phyloP scores from a whole-genome alignment of 2,329 filamentous ascomycete genomes.

The Elsinoe arachidis region DNA sequence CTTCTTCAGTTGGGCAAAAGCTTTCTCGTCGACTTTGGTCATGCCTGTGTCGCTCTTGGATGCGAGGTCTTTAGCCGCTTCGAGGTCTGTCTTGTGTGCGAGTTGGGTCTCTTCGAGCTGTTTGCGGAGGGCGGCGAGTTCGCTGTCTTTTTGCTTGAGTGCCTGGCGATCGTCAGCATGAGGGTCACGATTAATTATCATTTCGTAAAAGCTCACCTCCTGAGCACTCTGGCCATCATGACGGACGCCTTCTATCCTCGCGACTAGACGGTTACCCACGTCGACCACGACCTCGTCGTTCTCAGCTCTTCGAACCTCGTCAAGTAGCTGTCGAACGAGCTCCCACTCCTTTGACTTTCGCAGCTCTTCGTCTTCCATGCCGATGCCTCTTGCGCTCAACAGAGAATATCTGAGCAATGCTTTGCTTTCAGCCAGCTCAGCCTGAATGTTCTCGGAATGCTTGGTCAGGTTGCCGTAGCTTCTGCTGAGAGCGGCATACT shows the following conservation, averaged over 20 bases:
- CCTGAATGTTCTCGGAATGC: slow-evolving; percentile 19
- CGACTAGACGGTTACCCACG: slow-evolving; percentile 15
- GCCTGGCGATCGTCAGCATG: not conserved
- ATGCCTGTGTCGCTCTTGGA: slow-evolving; percentile 6
- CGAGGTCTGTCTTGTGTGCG: slow-evolving; percentile 15
- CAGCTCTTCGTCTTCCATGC: slow-evolving; percentile 16
- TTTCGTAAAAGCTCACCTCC: slow-evolving; percentile 7
- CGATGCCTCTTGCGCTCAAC: slow-evolving; percentile 13
- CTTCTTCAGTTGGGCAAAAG: slow-evolving; percentile 61
- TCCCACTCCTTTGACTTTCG: slow-evolving; percentile 19
- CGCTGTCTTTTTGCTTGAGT: slow-evolving; percentile 1
- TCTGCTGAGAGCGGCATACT: slow-evolving; percentile 15
- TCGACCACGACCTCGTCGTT: slow-evolving; percentile 14
- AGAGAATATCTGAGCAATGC: slow-evolving; percentile 21
- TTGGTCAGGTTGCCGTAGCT: slow-evolving; percentile 18
- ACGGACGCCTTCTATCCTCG: slow-evolving; percentile 17
- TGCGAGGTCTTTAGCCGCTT: not conserved
- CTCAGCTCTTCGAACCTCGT: slow-evolving; percentile 16
- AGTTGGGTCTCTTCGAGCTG: slow-evolving; percentile 13
- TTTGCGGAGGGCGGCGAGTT: not conserved
- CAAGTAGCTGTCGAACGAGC: slow-evolving; percentile 18
- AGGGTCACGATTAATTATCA: not conserved
- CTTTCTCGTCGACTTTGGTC: slow-evolving; percentile 20
- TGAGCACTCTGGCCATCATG: slow-evolving; percentile 2
- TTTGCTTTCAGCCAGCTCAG: slow-evolving; percentile 19